A percentile compares a stretch with the other conserved stretches of the same genome.
Conservation (phyloP, 148 eudicot species). For the Silene conica region DNA sequence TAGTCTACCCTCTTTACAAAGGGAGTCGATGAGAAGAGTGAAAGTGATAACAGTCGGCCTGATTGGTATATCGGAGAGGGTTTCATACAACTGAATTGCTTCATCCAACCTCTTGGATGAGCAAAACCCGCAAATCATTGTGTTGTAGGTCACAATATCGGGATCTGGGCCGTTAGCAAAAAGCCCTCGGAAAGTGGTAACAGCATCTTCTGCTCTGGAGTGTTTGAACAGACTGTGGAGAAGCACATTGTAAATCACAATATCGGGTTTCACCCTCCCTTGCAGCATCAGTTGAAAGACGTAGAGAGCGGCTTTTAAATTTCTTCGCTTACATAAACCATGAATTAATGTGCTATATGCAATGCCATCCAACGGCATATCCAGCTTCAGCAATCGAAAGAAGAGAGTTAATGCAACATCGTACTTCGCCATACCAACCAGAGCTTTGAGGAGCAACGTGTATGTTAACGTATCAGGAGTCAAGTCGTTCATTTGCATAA, state of each 20-base stretch:
- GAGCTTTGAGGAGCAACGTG: slow-evolving; percentile 48
- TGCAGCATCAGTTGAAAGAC: slow-evolving; percentile 43
- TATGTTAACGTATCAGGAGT: slow-evolving; percentile 43
- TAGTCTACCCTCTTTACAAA: slow-evolving; percentile 49
- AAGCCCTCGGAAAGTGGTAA: slow-evolving; percentile 32
- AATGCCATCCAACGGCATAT: slow-evolving; percentile 36
- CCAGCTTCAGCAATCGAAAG: slow-evolving; percentile 42
- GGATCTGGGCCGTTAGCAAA: slow-evolving; percentile 42
- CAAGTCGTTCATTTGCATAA: slow-evolving; percentile 28
- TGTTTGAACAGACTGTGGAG: slow-evolving; percentile 43
- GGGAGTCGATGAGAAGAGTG: slow-evolving; percentile 48
- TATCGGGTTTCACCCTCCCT: slow-evolving; percentile 43
- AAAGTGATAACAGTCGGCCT: slow-evolving; percentile 39
- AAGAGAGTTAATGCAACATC: slow-evolving; percentile 37
- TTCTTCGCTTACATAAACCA: slow-evolving; percentile 44
- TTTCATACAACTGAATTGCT: slow-evolving; percentile 46
- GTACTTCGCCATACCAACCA: slow-evolving; percentile 25
- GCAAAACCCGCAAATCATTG: slow-evolving; percentile 55
- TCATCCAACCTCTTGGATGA: slow-evolving; percentile 35
- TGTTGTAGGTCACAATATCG: slow-evolving; percentile 59
- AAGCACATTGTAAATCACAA: slow-evolving; percentile 49
- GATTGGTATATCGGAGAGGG: slow-evolving; percentile 21
- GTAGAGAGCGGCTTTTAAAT: slow-evolving; percentile 27
- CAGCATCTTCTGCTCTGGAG: slow-evolving; percentile 26
- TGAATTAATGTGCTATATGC: slow-evolving; percentile 54